Conservation (phyloP, 352 stramenopile genomes). For the Pythium rishiriense region DNA sequence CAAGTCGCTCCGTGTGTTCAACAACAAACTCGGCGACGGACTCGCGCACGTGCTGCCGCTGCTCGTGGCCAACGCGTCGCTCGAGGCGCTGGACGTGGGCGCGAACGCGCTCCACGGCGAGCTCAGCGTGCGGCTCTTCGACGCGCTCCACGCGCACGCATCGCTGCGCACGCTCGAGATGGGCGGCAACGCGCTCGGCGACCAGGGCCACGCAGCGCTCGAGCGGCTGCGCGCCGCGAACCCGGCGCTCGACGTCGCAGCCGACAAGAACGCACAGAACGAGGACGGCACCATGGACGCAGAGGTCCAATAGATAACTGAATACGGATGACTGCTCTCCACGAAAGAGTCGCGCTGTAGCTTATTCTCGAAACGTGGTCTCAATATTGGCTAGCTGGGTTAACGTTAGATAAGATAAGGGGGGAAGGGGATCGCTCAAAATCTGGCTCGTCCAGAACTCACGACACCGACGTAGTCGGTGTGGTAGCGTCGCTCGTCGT, state of each 20-base stretch:
- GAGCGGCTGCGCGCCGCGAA: constrained; percentile 62
- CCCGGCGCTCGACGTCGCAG: constrained; percentile 63
- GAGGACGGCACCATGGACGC: constrained; percentile 52
- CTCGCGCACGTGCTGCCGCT: constrained; percentile 49
- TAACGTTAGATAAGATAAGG: neutral
- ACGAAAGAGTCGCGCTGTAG: too few relatives aligned
- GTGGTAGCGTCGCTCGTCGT: constrained; percentile 16
- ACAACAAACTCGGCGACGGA: constrained; percentile 66
- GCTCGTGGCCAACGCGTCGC: constrained; percentile 48
- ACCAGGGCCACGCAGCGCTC: constrained; percentile 62
- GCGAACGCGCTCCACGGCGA: constrained; percentile 69
- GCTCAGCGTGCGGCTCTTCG: constrained; percentile 62
- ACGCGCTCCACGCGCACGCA: constrained; percentile 58
- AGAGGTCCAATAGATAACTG: neutral
- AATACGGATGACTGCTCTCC: neutral
- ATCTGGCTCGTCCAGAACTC: neutral
- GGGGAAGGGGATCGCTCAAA: neutral
- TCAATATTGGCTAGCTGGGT: too few relatives aligned
- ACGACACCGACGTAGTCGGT: neutral
- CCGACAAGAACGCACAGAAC: constrained; percentile 78
- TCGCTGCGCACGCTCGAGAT: constrained; percentile 83
- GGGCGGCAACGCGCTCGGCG: constrained; percentile 78
- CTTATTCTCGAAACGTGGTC: too few relatives aligned
- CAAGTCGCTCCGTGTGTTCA: constrained; percentile 71
- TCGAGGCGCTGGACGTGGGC: constrained; percentile 68